These are phyloP conservation scores for Trifolium dubium DNA, from an alignment of 306 rosid species.

Conservation along the genomic window DNA sequence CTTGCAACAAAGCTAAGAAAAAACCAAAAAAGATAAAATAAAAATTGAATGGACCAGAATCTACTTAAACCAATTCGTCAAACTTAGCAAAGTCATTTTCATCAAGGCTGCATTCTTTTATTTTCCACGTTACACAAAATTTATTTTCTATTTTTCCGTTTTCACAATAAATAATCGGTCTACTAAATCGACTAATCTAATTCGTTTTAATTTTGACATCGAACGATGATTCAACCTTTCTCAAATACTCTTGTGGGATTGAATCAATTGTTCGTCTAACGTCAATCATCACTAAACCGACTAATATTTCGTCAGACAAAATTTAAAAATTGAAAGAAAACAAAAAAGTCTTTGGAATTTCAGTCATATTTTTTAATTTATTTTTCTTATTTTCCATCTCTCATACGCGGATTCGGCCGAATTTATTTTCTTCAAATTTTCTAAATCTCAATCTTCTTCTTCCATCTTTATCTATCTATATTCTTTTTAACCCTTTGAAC, in stretches of 20 bases:
- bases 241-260: too few relatives aligned
- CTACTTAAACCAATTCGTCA: conserved; percentile 51
- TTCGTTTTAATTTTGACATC: too few relatives aligned
- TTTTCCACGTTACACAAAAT: conserved; percentile 31
- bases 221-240: too few relatives aligned
- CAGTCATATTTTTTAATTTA: conserved; percentile 34
- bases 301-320: neutral
- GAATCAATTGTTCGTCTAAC: too few relatives aligned
- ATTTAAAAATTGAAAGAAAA: neutral
- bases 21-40: neutral
- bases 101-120: conserved; percentile 31
- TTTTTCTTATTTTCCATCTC: neutral
- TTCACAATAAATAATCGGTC: too few relatives aligned
- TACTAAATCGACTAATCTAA: too few relatives aligned
- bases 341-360: conserved; percentile 48
- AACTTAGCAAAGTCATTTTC: conserved; percentile 59
- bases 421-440: neutral
- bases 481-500: conserved; percentile 48
- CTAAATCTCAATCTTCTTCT: neutral
- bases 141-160: too few relatives aligned
- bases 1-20: neutral
- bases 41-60: conserved; percentile 53
- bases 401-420: conserved; percentile 59
- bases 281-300: too few relatives aligned
- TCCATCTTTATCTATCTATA: conserved; percentile 8